These are phyloP conservation scores for Sugiyamaella paludigena DNA, from an alignment of 1,139 yeast genomes.

Conservation along the genomic window DNA sequence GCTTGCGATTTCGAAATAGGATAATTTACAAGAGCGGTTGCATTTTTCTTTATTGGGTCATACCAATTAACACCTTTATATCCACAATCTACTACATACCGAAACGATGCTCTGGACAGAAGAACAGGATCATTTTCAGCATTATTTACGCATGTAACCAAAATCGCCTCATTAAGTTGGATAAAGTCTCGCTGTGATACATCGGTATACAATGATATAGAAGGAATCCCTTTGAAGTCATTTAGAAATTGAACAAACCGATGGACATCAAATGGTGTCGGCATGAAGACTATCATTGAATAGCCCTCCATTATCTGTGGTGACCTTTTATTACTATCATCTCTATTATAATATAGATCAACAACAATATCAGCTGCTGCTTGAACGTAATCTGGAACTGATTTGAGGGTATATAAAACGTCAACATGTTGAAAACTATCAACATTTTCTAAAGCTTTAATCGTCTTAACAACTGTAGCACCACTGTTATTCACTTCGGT, in stretches of 20 bases:
- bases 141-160: constrained; percentile 2
- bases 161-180: not conserved
- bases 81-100: constrained; percentile 86
- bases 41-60: constrained; percentile 1
- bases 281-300: constrained; percentile 67
- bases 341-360: constrained; percentile 55
- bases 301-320: constrained; percentile 38
- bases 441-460: constrained; percentile 3
- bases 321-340: not conserved
- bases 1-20: constrained; percentile 26
- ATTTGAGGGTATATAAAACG: constrained; percentile 62
- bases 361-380: constrained; percentile 74
- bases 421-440: constrained; percentile 56
- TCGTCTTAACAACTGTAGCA: not conserved
- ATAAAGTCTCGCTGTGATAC: not conserved
- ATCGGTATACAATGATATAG: constrained; percentile 74
- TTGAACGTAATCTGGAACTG: constrained; percentile 74
- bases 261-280: constrained; percentile 85
- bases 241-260: constrained; percentile 10
- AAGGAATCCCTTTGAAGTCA: not conserved
- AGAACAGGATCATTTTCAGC: constrained; percentile 13
- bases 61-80: constrained; percentile 36
- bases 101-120: constrained; percentile 41
- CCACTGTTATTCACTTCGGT: constrained; percentile 32
- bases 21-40: constrained; percentile 1